A percentile compares a stretch with the other conserved stretches of the same genome.
phyloP scores from a whole-genome alignment of 148 eudicot genomes.

The Vaccinium corymbosum region DNA sequence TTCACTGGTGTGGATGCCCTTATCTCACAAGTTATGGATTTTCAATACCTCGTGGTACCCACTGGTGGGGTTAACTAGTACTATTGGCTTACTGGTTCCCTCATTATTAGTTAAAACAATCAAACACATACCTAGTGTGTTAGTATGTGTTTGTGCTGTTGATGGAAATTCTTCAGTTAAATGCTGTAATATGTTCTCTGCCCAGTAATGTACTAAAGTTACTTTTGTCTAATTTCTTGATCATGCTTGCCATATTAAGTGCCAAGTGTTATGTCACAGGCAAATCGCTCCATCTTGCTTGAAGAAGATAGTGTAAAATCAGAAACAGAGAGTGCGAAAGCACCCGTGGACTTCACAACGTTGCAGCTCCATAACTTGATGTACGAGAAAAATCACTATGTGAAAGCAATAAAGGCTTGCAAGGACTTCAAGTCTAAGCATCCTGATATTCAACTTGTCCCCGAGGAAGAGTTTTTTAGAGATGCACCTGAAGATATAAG shows the following conservation, averaged over 20 bases:
- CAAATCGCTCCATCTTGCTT: constrained; percentile 80
- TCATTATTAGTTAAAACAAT: neutral
- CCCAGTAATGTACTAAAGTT: neutral
- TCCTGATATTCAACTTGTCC: constrained; percentile 89
- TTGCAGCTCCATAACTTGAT: constrained; percentile 94
- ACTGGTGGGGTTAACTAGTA: neutral
- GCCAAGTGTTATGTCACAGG: constrained; percentile 40
- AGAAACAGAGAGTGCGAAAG: constrained; percentile 86
- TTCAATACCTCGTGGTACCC: neutral
- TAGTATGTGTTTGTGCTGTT: neutral
- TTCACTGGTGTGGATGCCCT: no score
- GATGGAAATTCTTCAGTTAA: neutral
- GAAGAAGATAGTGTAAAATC: constrained; percentile 88
- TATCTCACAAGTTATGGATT: neutral
- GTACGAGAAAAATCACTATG: constrained; percentile 92
- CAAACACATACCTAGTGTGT: neutral
- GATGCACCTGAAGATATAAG: constrained; percentile 83
- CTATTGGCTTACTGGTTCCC: neutral
- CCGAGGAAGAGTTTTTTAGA: constrained; percentile 79
- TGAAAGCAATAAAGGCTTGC: constrained; percentile 97
- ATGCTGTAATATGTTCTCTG: neutral
- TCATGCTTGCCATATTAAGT: constrained; percentile 15
- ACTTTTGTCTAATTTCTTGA: neutral
- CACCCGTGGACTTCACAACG: constrained; percentile 88
- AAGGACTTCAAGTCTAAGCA: constrained; percentile 94